phyloP scores from a whole-genome alignment of 148 eudicot genomes.

The Arbutus unedo region DNA sequence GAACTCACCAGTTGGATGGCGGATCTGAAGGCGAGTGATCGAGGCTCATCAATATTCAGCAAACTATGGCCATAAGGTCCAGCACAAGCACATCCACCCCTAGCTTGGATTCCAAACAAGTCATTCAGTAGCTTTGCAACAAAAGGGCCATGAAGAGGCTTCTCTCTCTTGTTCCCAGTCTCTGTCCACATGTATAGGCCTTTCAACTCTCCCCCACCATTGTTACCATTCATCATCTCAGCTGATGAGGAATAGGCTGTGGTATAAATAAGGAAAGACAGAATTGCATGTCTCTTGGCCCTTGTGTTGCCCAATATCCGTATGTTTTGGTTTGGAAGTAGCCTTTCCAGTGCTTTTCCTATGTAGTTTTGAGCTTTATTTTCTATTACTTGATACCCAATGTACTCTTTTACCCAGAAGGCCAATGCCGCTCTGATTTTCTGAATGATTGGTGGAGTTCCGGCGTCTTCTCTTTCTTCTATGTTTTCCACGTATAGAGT shows the following conservation, averaged over 20 bases:
- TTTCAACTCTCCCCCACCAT: not conserved
- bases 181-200: constrained; percentile 18
- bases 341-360: constrained; percentile 28
- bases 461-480: constrained; percentile 44
- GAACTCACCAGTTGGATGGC: constrained; percentile 26
- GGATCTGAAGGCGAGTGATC: constrained; percentile 37
- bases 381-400: constrained; percentile 33
- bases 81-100: constrained; percentile 64
- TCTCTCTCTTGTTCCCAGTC: constrained; percentile 16
- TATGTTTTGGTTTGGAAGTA: constrained; percentile 26
- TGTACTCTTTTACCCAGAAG: constrained; percentile 51
- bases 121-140: constrained; percentile 46
- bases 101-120: constrained; percentile 53
- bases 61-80: constrained; percentile 52
- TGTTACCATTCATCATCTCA: not conserved
- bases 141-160: constrained; percentile 47
- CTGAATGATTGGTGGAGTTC: constrained; percentile 45
- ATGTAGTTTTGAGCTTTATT: constrained; percentile 29
- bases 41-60: constrained; percentile 29
- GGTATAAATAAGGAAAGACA: constrained; percentile 45
- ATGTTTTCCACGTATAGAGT: constrained; percentile 35
- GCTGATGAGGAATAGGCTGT: not conserved
- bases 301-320: constrained; percentile 32
- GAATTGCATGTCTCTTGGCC: constrained; percentile 31
- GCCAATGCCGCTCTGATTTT: constrained; percentile 42